Base-by-base conservation (phyloP, 257 asterid species). In the Lithospermum erythrorhizon region DNA sequence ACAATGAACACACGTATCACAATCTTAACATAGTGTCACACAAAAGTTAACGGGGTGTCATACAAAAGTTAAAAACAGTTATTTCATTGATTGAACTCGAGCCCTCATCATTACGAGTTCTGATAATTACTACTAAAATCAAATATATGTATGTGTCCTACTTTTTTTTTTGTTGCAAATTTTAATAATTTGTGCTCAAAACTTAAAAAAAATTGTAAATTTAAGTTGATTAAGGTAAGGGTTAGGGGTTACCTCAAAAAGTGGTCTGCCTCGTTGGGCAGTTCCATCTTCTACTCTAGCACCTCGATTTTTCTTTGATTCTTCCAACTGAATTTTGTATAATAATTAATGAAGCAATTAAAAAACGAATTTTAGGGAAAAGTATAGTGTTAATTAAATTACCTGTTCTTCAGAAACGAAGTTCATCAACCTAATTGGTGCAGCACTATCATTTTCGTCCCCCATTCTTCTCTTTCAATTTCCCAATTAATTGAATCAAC, bases 381-480 rank as follows among this genome's bases (percentile, higher is more conserved):
- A 52, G 21, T 16, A 6, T 55, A 32, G 3, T 5, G 41, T 10
- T 24, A 21, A 27, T 27, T 27, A 53, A 1, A 0, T 16, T 61
- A 87, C 95, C 95, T 89, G 97, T 22, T 87, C 85, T 75, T 87
- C 95, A 1, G 97, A 87, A 47, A 90, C 97, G 73, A 90, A 90
- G 72, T 79, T 90, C 95, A 90, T 73, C 20, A 90, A 82, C 83
- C 89, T 80, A 24, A 79, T 66, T 57, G 87, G 74, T 51, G 95
- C 57, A 9, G 16, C 60, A 5, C 60, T 17, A 9, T 18, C 41
- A 19, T 22, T 56, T 7, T 56, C 20, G 18, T 56, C 41, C 20
- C 21, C 35, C 60, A 30, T 30, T 30, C 13, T 56, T 25, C 27
- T 22, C 54, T 8, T 16, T 45, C 52, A 3, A 27, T 1, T 2